Evolutionary conservation across 148 eudicot genomes (phyloP), one percentile per base, ranked within the genome.

Genomic region (Amaranthus cruentus): DNA sequence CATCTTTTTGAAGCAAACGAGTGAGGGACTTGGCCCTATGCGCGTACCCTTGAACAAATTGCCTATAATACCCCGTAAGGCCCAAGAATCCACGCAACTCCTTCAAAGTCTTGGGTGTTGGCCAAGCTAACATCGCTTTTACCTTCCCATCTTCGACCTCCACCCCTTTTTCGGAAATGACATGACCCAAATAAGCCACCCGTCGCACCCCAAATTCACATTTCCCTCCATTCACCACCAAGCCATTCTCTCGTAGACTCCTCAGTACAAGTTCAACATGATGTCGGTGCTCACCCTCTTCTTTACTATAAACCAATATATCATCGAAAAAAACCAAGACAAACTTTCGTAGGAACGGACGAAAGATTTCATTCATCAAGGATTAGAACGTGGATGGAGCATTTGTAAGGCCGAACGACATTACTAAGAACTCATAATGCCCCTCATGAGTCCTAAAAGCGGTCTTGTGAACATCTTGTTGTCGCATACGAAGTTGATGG

Each of bases 321-420:
- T 55, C 58, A 55, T 55, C 58, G 5, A 58, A 58, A 2, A 58
- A 58, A 2, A 58, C 62, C 2, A 58, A 38, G 28, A 58, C 21
- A 58, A 58, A 58, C 6, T 58, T n/a, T 5, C 38, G 6, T 8
- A 58, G 18, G 28, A 2, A 58, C 7, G 62, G 62, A 6, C 8
- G 62, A 50, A 67, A 67, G 1, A 50, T n/a, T 5, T 50, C 53
- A 10, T 67, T 67, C 70, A 67, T 67, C 5, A 50, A 44, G 3
- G 44, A 7, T 18, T 67, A 56, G 12, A 67, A 67, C 9, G 70
- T 67, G 2, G 70, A 6, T 12, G 70, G 70, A 5, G 70, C 56
- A n/a, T 67, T 67, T 0, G 70, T 67, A 9, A 49, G 21, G 0
- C 70, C 14, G 11, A 67, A 67, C 4, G 70, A 56, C 70, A 67